These are phyloP conservation scores for Ulvella scutata DNA, from an alignment of 139 green algal genomes.

Conservation along the genomic window DNA sequence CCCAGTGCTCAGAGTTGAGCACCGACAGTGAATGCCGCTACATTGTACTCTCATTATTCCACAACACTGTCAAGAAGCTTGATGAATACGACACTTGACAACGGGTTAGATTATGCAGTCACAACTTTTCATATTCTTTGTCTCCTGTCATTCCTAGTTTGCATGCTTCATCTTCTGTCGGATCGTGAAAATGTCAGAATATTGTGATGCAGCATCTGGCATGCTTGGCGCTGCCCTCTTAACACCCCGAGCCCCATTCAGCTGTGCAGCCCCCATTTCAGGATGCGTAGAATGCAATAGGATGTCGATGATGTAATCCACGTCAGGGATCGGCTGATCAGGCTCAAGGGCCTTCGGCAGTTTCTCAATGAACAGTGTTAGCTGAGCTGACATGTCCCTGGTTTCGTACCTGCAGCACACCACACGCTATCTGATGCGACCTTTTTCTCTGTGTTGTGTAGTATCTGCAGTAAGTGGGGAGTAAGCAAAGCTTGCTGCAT, in stretches of 20 bases:
- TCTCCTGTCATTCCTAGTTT: background rate
- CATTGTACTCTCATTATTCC: too few relatives aligned
- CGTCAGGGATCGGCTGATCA: background rate
- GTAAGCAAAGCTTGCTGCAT: too few relatives aligned
- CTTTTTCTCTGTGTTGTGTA: too few relatives aligned
- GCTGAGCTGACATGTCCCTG: background rate
- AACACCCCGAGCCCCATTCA: background rate
- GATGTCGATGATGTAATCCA: background rate
- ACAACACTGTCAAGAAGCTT: too few relatives aligned
- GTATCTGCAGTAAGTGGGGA: too few relatives aligned
- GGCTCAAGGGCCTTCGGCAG: background rate
- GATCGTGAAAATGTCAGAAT: background rate
- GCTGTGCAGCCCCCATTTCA: background rate
- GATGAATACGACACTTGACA: too few relatives aligned
- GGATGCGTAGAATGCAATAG: background rate
- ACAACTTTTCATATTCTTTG: background rate
- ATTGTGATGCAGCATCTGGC: background rate
- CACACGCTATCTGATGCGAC: too few relatives aligned
- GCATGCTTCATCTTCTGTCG: background rate
- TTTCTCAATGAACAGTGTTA: background rate
- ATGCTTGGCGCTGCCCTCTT: background rate
- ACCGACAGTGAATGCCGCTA: too few relatives aligned
- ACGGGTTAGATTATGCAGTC: too few relatives aligned
- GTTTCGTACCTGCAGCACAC: background rate
- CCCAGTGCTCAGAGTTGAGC: too few relatives aligned